These are phyloP conservation scores for bread wheat (Triticum aestivum) DNA, from an alignment of 176 grass and related monocot genomes.

Conservation along the genomic window IWGSC_CS_RefSeq_v2.1 NC_057797.1:768546806-768547305, in stretches of 20 bases:
- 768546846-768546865: too few species aligned
- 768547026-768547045: constrained; percentile 55
- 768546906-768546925: constrained; percentile 29
- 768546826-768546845: too few species aligned
- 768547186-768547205: background rate
- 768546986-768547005: constrained; percentile 39
- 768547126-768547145: constrained; percentile 22
- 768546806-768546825: too few species aligned
- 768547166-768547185: too few species aligned
- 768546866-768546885: too few species aligned
- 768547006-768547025: constrained; percentile 59
- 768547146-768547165: too few species aligned
- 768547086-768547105: constrained; percentile 59
- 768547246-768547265: constrained; percentile 3
- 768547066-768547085: constrained; percentile 62
- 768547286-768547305: constrained; percentile 29
- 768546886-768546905: constrained; percentile 40
- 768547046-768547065: constrained; percentile 4
- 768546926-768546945: constrained; percentile 64
- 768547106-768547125: constrained; percentile 44
- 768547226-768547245: background rate
- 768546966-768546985: constrained; percentile 48
- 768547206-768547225: constrained; percentile 41
- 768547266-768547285: background rate
- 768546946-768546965: constrained; percentile 44